phyloP scores from a whole-genome alignment of 257 asterid genomes.

The Gardenia jasminoides region DNA sequence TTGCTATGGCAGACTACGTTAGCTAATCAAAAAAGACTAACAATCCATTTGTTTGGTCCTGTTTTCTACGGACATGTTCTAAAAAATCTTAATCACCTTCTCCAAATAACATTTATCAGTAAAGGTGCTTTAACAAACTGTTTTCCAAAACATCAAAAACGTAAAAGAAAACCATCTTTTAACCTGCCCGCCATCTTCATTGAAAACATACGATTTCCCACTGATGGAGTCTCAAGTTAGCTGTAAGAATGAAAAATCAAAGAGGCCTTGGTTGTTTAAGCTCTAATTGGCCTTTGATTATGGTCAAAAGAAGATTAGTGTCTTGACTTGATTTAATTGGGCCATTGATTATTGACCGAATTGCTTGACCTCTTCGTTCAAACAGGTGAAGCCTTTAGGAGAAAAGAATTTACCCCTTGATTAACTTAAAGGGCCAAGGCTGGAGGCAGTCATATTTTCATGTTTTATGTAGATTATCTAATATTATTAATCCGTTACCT shows the following conservation, averaged over 20 bases:
- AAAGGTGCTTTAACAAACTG: no score
- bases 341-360: background rate
- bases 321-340: background rate
- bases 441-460: background rate
- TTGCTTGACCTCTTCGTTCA: background rate
- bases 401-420: no score
- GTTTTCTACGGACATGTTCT: no score
- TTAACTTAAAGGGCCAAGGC: background rate
- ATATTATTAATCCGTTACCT: no score
- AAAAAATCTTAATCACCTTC: no score
- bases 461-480: no score
- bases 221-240: background rate
- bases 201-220: background rate
- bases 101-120: no score
- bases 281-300: background rate
- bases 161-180: no score
- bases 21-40: no score
- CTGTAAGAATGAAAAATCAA: background rate
- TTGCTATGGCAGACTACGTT: no score
- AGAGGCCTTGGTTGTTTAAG: background rate
- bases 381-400: background rate
- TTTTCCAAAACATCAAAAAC: no score
- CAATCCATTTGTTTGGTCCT: no score
- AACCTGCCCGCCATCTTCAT: background rate
- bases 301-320: background rate